Evolutionary conservation across 371 early-diverging fungal species (phyloP), one percentile per base, ranked within the genome.

Genomic region (Parasitella parasitica): DNA sequence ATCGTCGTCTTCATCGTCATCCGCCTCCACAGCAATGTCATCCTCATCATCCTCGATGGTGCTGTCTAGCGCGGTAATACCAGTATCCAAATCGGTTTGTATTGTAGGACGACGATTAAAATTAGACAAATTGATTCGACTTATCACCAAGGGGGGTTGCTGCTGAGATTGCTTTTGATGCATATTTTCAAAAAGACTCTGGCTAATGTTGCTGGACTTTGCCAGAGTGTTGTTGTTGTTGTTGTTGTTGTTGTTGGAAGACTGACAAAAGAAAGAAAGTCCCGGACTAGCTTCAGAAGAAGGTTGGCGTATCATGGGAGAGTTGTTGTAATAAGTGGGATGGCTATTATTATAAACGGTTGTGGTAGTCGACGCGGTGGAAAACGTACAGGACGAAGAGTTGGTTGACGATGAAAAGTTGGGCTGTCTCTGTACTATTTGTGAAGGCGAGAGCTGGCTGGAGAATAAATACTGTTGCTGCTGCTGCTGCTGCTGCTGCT

Each of bases 191-290:
- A 46, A 46, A 46, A 24, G 22, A 46, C 24, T 22, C 36, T 41
- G 43, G 34, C 41, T 54, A 35, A 32, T 54, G 41, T 16, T 64
- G n/a, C n/a, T n/a, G 37, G 20, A 36, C 56, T 50, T 50, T 26
- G 30, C 7, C 15, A 50, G 24, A 46, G 28, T 61, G 26, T 32
- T 50, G n/a, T n/a, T n/a, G n/a, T n/a, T n/a, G n/a, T n/a, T n/a
- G n/a, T n/a, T n/a, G n/a, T n/a, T n/a, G n/a, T n/a, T n/a, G n/a
- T n/a, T n/a, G 6, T 39, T 57, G 27, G 26, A 38, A 24, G 57
- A 18, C 28, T 64, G 64, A 48, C 69, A 69, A 69, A 69, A 69
- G 49, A 69, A 69, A 12, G 69, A 69, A 52, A 69, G 61, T 22
- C 69, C 69, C 34, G 69, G 69, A 41, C 57, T 52, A 39, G 30